Evolutionary conservation across 192 early-diverging fungal species (phyloP).

Genomic region (Linnemannia hyalina): DNA sequence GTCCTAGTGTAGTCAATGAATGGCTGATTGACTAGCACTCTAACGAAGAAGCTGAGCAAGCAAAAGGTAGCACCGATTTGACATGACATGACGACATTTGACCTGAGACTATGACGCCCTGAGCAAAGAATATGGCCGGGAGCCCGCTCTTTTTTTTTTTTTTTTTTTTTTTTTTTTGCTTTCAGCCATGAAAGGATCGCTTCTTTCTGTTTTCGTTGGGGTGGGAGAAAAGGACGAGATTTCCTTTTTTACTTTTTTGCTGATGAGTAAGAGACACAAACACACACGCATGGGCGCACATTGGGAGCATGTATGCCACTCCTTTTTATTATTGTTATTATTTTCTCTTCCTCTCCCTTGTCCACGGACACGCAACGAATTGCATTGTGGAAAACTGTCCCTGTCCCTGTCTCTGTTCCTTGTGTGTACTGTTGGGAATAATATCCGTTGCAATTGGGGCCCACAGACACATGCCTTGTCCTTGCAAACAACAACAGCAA

Average conservation of each 20-base stretch:
- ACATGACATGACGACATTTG: neutral
- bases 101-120: neutral
- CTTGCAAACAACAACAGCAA: too few relatives aligned
- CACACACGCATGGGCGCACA: neutral
- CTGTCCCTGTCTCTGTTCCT: too few relatives aligned
- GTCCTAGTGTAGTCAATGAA: too few relatives aligned
- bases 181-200: too few relatives aligned
- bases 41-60: too few relatives aligned
- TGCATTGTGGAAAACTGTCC: too few relatives aligned
- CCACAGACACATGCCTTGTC: neutral
- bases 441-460: neutral
- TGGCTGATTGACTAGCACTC: too few relatives aligned
- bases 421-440: neutral
- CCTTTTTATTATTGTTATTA: too few relatives aligned
- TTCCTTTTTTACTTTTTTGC: neutral
- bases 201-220: constrained; percentile 10
- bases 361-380: neutral
- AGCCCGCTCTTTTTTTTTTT: neutral
- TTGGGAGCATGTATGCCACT: too few relatives aligned
- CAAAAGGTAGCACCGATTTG: neutral
- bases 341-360: too few relatives aligned
- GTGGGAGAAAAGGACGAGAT: neutral
- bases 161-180: too few relatives aligned
- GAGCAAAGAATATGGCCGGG: neutral
- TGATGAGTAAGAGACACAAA: neutral